phyloP scores from a whole-genome alignment of 805 yeast genomes.

The Sugiyamaella smithiae region DNA sequence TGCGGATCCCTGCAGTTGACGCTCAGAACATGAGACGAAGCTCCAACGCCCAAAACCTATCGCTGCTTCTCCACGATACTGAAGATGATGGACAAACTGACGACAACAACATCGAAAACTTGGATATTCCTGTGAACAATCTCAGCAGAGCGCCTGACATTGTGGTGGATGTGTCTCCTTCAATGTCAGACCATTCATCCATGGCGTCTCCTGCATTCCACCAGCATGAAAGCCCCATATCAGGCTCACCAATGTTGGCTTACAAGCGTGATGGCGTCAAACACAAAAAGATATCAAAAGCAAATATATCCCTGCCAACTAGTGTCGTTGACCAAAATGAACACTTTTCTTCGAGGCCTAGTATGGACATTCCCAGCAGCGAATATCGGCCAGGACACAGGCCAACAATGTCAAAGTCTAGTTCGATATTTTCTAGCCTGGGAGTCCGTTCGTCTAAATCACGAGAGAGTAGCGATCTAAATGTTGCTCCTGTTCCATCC shows the following conservation, averaged over 20 bases:
- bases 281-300: constrained; percentile 16
- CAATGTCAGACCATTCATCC: neutral
- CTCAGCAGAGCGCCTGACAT: neutral
- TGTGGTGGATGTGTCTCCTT: neutral
- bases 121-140: neutral
- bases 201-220: neutral
- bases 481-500: neutral
- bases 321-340: constrained; percentile 9
- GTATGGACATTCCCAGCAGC: constrained; percentile 5
- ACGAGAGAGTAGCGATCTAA: neutral
- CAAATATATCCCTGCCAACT: constrained; percentile 16
- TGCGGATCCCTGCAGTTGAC: neutral
- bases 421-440: neutral
- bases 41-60: constrained; percentile 10
- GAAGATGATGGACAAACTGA: neutral
- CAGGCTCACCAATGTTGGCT: constrained; percentile 13
- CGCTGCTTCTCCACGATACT: neutral
- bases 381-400: neutral
- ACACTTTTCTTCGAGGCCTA: constrained; percentile 11
- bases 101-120: neutral
- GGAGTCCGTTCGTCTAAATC: neutral
- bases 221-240: neutral
- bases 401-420: neutral
- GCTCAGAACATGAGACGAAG: constrained; percentile 8
- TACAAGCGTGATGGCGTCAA: constrained; percentile 16